Evolutionary conservation across 169 alveolate genomes (phyloP), one percentile per base, ranked within the genome.

Genomic region (Prorocentrum cordatum): DNA sequence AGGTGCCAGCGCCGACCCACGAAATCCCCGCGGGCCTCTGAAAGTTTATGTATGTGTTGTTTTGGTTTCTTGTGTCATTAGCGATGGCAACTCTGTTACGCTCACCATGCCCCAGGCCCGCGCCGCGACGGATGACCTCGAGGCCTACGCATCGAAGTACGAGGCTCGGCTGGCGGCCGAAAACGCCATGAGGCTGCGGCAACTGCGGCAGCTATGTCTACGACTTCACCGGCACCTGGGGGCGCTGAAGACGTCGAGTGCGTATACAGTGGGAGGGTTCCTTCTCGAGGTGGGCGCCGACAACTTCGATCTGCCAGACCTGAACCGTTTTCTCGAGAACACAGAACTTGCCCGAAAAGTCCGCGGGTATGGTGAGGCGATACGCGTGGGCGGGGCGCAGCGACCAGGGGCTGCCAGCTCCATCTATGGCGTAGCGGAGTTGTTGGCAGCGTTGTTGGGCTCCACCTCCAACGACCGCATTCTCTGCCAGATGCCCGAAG

Each of bases 301-400:
- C 33, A 50, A 80, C 35, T 80, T 80, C 24, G 89, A 80, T 61
- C 66, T 80, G 7, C 77, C 79, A 32, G 70, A n/a, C 33, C 22
- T 38, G n/a, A 64, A 45, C 26, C 27, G 77, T 38, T 58, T 54
- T 27, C 26, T 58, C 29, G 77, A 79, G 24, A 50, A 35, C n/a
- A 79, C 89, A 1, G 89, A 79, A 32, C 73, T 79, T 32, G 47
- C 89, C 24, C 89, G 89, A 22, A 79, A 79, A 77, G 89, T 29
- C 45, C 33, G 35, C 35, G 38, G 38, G 27, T 12, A 26, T 26
- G 72, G 39, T 26, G 72, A 26, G 26, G 72, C 72, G 26, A 38
- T 58, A 58, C 14, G 1, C 20, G 67, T 58, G 26, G 67, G 1
- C 12, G 67, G 20, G 14, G 24, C 4, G n/a, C n/a, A n/a, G n/a